Percentiles rank a stretch among this genome's conserved stretches.
Conservation (phyloP, 352 stramenopile species). For the Phytophthora sojae region DNA sequence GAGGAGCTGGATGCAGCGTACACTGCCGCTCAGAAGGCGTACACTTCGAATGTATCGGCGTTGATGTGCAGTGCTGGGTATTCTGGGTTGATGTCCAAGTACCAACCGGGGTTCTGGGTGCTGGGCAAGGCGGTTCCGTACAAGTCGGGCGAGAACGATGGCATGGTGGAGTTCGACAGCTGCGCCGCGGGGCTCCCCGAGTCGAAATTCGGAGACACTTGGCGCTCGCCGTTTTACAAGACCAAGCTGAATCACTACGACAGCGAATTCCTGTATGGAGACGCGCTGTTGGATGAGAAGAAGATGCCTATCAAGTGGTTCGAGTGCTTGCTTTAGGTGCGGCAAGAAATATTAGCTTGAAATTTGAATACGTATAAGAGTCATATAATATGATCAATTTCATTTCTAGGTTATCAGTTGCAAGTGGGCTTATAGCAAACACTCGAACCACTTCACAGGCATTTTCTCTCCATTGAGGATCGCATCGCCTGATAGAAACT, state of each 20-base stretch:
- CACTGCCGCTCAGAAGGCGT: conserved; percentile 23
- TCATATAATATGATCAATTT: not conserved
- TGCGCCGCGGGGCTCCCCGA: conserved; percentile 38
- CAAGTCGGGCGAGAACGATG: conserved; percentile 40
- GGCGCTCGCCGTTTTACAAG: conserved; percentile 50
- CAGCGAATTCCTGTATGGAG: conserved; percentile 51
- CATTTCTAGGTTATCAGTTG: not conserved
- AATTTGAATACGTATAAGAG: not conserved
- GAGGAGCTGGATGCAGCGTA: conserved; percentile 25
- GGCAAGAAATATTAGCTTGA: not conserved
- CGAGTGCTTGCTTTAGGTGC: conserved; percentile 54
- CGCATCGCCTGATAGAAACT: conserved; percentile 52
- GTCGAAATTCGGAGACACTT: conserved; percentile 44
- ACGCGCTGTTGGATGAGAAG: conserved; percentile 45
- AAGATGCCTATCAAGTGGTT: conserved; percentile 64
- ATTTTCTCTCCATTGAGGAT: conserved; percentile 47
- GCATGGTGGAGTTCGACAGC: conserved; percentile 56
- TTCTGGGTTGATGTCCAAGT: conserved; percentile 29
- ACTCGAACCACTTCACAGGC: conserved; percentile 63
- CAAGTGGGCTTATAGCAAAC: conserved; percentile 21
- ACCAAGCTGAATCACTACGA: conserved; percentile 65
- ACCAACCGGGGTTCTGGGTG: conserved; percentile 30
- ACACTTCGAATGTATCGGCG: conserved; percentile 37
- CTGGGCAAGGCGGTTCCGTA: conserved; percentile 29
- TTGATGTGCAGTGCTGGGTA: conserved; percentile 35